Conservation (phyloP, 345 rosid genomes). For the Aquilaria malaccensis region DNA sequence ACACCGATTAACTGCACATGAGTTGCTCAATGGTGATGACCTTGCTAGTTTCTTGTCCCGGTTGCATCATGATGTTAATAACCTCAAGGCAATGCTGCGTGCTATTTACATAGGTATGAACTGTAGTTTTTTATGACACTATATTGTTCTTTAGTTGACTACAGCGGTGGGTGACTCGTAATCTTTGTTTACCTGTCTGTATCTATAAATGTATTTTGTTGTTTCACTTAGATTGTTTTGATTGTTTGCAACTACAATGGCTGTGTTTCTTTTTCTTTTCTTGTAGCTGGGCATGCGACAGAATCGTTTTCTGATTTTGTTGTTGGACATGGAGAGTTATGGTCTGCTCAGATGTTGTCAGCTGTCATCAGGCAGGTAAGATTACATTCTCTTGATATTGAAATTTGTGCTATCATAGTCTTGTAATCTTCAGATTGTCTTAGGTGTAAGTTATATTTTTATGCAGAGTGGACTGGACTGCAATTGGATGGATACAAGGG, state of each 20-base stretch:
- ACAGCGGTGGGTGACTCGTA: background rate
- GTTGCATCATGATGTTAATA: constrained; percentile 67
- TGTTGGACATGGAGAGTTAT: constrained; percentile 93
- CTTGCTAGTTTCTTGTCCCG: constrained; percentile 69
- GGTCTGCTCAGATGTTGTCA: constrained; percentile 95
- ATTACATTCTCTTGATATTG: constrained; percentile 6
- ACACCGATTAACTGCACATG: constrained; percentile 68
- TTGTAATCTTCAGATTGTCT: constrained; percentile 1
- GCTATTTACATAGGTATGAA: constrained; percentile 85
- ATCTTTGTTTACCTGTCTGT: background rate
- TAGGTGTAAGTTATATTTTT: constrained; percentile 4
- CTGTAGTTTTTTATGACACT: background rate
- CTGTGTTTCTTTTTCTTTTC: background rate
- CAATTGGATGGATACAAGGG: constrained; percentile 98
- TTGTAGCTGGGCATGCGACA: constrained; percentile 86
- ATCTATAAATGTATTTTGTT: background rate
- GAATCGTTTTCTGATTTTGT: constrained; percentile 97
- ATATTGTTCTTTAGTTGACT: background rate
- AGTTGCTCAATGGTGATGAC: constrained; percentile 74
- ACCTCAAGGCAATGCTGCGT: constrained; percentile 96
- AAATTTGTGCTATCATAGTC: background rate
- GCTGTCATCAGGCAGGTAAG: constrained; percentile 74
- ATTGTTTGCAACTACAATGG: background rate
- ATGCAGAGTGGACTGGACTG: constrained; percentile 74
- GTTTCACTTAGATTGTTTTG: background rate